Percentiles rank a stretch among this genome's conserved stretches.
Conservation (phyloP, 2,329 filamentous ascomycete genomes). For the Pseudocercospora fuligena region DNA sequence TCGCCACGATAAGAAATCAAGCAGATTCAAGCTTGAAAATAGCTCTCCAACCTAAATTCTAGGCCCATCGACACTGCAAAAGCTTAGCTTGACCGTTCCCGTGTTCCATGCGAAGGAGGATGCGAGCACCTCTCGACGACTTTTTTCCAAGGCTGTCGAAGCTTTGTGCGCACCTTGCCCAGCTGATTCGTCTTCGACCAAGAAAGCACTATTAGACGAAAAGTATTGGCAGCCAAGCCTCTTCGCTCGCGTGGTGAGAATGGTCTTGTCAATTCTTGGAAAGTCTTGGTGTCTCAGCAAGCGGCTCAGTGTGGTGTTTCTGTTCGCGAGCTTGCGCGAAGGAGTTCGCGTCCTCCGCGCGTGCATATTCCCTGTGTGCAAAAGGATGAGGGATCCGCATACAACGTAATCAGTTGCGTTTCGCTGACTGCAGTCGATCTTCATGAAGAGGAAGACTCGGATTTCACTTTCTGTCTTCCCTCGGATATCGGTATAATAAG, state of each 20-base stretch:
- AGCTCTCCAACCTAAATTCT: constrained; percentile 18
- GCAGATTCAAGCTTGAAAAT: constrained; percentile 18
- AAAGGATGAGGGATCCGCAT: background rate
- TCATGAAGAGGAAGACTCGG: background rate
- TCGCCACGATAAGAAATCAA: constrained; percentile 17
- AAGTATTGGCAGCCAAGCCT: background rate
- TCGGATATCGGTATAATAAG: background rate
- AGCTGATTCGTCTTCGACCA: background rate
- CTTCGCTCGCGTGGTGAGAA: background rate
- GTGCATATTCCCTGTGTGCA: background rate
- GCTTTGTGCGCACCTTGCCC: background rate
- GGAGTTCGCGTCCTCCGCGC: constrained; percentile 1
- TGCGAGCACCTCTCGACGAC: background rate
- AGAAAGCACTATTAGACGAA: background rate
- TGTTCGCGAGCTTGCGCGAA: constrained; percentile 4
- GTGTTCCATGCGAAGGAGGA: background rate
- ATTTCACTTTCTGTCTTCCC: background rate
- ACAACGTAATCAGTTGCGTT: background rate
- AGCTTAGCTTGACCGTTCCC: constrained; percentile 15
- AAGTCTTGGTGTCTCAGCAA: constrained; percentile 2
- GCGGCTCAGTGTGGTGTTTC: background rate
- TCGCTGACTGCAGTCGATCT: constrained; percentile 2
- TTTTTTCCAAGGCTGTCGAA: background rate
- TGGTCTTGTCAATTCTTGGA: constrained; percentile 2
- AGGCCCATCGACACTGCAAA: constrained; percentile 12